A percentile compares a stretch with the other conserved stretches of the same genome.
phyloP scores from a whole-genome alignment of 2,329 filamentous ascomycete species.

The Diplodia seriata region DNA sequence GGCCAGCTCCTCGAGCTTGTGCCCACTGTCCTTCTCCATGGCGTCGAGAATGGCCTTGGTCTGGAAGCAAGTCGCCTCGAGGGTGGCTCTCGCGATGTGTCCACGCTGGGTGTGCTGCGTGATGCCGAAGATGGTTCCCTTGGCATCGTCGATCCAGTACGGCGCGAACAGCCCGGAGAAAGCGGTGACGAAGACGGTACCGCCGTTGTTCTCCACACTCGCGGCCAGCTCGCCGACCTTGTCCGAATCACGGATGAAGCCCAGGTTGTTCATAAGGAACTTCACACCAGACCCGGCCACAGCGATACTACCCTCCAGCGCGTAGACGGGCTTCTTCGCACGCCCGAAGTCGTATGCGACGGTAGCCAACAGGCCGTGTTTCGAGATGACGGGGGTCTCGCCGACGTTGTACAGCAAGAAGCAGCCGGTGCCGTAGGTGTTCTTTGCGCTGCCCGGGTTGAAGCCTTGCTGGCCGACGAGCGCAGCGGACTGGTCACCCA shows the following conservation, averaged over 20 bases:
- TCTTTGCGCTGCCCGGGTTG: conserved; percentile 77
- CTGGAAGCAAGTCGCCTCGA: conserved; percentile 86
- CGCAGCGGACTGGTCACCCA: conserved; percentile 81
- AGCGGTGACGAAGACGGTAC: conserved; percentile 79
- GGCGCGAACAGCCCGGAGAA: conserved; percentile 86
- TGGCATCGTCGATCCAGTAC: conserved; percentile 88
- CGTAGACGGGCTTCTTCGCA: conserved; percentile 69
- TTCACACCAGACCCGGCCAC: conserved; percentile 78
- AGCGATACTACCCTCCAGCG: conserved; percentile 78
- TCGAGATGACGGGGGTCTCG: conserved; percentile 77
- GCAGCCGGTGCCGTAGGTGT: conserved; percentile 84
- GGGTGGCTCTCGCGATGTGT: conserved; percentile 83
- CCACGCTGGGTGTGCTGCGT: conserved; percentile 80
- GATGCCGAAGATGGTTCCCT: conserved; percentile 77
- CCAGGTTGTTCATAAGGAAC: conserved; percentile 64
- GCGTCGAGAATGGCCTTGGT: conserved; percentile 84
- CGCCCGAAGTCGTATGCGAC: conserved; percentile 79
- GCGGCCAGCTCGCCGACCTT: conserved; percentile 66
- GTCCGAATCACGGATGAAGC: conserved; percentile 62
- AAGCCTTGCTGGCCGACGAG: conserved; percentile 84
- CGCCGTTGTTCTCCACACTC: conserved; percentile 73
- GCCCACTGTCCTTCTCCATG: conserved; percentile 80
- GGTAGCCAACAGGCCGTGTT: conserved; percentile 76
- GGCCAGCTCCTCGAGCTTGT: conserved; percentile 71
- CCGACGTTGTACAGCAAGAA: conserved; percentile 86